These are phyloP conservation scores for Penicillium silybi DNA, from an alignment of 495 filamentous ascomycete genomes.

Conservation along the genomic window DNA sequence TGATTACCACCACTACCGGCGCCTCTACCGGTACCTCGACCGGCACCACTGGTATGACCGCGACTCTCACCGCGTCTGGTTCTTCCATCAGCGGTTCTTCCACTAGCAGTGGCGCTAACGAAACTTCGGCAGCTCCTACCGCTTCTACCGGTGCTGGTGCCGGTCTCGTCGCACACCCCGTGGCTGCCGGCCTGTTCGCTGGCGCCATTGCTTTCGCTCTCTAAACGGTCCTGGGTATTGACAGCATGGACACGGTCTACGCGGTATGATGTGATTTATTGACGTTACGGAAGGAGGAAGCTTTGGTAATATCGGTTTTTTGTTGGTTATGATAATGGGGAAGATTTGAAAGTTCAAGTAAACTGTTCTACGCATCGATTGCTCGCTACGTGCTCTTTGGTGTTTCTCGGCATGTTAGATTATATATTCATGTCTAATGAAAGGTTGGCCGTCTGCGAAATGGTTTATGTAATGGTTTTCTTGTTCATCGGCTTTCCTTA, in stretches of 20 bases:
- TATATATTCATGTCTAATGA: background rate
- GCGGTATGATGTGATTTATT: background rate
- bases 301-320: background rate
- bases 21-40: slow-evolving; percentile 15
- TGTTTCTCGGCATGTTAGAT: background rate
- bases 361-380: background rate
- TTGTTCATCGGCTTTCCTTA: too few species aligned
- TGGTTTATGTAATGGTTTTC: too few species aligned
- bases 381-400: background rate
- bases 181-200: slow-evolving; percentile 13
- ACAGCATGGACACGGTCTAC: background rate
- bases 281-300: background rate
- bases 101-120: slow-evolving; percentile 5
- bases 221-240: slow-evolving; percentile 3
- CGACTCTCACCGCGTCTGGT: slow-evolving; percentile 4
- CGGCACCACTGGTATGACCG: slow-evolving; percentile 2
- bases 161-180: slow-evolving; percentile 24
- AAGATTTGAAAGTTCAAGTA: background rate
- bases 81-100: slow-evolving; percentile 3
- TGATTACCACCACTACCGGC: slow-evolving; percentile 9
- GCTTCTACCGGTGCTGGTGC: slow-evolving; percentile 11
- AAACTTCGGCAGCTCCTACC: slow-evolving; percentile 14
- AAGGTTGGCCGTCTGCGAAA: background rate
- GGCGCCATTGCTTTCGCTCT: slow-evolving; percentile 19
- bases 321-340: background rate